Base-by-base conservation (phyloP, 768 basidiomycete genomes). In the Tricholoma bakamatsutake region DNA sequence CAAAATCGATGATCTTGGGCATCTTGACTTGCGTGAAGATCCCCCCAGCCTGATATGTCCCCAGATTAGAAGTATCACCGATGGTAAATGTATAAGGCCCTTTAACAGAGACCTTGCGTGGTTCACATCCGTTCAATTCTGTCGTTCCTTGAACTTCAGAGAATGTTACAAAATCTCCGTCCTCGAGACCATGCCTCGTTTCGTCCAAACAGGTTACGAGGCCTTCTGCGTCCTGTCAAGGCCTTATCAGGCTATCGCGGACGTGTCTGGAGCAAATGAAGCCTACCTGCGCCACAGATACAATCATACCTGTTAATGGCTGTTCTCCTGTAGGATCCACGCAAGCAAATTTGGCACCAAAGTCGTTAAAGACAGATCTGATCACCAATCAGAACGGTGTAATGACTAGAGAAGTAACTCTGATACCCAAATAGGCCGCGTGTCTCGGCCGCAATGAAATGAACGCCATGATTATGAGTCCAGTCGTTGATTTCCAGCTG, bases 11-110 rank as follows among this genome's bases (percentile, higher is more conserved):
- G 50, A 93, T 80, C 74, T 96, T 98, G 9, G 97, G 97, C 93
- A 98, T 96, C 76, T 98, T 99, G 60, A 98, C 94, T 71, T 99
- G 97, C 6, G 91, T 93, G 69, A 98, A 99, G 58, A 95, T 88
- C 35, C 97, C 97, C 24, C 96, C 97, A 28, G 82, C 67, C 61
- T 85, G 82, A 73, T 98, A 98, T 45, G 82, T 77, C 27, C 85
- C 78, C 10, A 97, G 67, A 34, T 79, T 79, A 30, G 85, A 81
- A 2, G 95, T 98, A 68, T 97, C 92, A 2, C 97, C 96, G 55
- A 99, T 96, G 30, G 88, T 77, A 72, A 99, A 99, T 0, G 97
- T 98, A 68, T 98, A 99, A 0, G 97, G 97, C 2, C 96, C 97
- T 66, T 96, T 98, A 59, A 96, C 93, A 13, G 88, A 76, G 35